Evolutionary conservation across 1,284 basidiomycete species (phyloP).

Genomic region (Inonotus hispidus): DNA sequence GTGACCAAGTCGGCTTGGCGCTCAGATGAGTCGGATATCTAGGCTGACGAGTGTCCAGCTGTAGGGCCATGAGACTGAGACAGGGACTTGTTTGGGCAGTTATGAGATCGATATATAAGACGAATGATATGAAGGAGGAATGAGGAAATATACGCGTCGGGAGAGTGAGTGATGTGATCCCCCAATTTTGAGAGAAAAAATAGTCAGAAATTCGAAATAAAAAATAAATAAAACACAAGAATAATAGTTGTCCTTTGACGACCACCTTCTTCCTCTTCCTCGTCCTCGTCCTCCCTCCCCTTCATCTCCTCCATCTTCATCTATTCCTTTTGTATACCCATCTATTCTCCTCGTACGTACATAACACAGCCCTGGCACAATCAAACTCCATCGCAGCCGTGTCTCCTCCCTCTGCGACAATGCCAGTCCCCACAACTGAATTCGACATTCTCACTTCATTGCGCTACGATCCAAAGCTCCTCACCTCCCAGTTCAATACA

Average conservation of each 20-base stretch:
- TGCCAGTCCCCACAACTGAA: conserved; percentile 9
- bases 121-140: no score
- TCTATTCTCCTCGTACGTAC: background rate
- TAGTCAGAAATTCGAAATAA: background rate
- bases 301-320: background rate
- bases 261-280: background rate
- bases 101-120: no score
- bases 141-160: no score
- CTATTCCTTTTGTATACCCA: background rate
- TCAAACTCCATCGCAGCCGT: background rate
- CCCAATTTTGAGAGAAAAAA: background rate
- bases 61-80: no score
- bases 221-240: background rate
- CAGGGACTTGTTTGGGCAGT: no score
- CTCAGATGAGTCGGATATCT: no score
- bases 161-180: no score
- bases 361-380: background rate
- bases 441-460: conserved; percentile 48
- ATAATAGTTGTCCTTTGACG: background rate
- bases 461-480: conserved; percentile 50
- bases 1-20: background rate
- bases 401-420: background rate
- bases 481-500: conserved; percentile 50
- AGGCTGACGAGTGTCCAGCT: no score
- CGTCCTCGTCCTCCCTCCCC: background rate